These are phyloP conservation scores for Botryotinia convoluta DNA, from an alignment of 2,329 filamentous ascomycete species.

Conservation along the genomic window DNA sequence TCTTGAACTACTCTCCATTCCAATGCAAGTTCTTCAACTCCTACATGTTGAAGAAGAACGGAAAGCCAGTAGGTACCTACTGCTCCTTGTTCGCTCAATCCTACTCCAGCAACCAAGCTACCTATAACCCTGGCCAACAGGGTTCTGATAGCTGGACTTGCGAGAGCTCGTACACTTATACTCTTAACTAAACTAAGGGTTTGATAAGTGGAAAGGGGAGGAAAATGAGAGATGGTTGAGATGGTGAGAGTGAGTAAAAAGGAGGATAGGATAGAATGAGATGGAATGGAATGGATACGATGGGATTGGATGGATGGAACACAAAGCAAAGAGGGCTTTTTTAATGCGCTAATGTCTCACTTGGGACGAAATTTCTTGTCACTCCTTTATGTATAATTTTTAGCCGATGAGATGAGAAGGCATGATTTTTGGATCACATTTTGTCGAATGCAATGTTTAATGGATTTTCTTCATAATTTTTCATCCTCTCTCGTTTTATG, in stretches of 20 bases:
- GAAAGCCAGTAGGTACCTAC: constrained; percentile 39
- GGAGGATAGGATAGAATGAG: background rate
- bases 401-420: background rate
- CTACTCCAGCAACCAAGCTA: background rate
- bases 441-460: background rate
- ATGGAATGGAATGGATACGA: background rate
- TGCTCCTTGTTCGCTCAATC: constrained; percentile 40
- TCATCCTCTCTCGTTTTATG: background rate
- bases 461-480: background rate
- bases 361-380: background rate
- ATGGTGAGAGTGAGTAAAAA: background rate
- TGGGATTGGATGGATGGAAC: background rate
- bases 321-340: background rate
- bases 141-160: background rate
- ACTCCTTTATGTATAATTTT: constrained; percentile 5
- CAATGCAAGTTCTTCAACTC: constrained; percentile 40
- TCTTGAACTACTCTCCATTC: constrained; percentile 19
- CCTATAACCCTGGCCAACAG: background rate
- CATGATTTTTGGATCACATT: background rate
- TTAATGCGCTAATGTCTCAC: constrained; percentile 6
- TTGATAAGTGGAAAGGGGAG: background rate
- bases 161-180: constrained; percentile 12
- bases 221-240: background rate
- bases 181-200: background rate
- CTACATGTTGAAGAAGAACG: constrained; percentile 42